A percentile compares a stretch with the other conserved stretches of the same genome.
Conservation (phyloP, 2,329 filamentous ascomycete genomes). For the Endothia cerciana region DNA sequence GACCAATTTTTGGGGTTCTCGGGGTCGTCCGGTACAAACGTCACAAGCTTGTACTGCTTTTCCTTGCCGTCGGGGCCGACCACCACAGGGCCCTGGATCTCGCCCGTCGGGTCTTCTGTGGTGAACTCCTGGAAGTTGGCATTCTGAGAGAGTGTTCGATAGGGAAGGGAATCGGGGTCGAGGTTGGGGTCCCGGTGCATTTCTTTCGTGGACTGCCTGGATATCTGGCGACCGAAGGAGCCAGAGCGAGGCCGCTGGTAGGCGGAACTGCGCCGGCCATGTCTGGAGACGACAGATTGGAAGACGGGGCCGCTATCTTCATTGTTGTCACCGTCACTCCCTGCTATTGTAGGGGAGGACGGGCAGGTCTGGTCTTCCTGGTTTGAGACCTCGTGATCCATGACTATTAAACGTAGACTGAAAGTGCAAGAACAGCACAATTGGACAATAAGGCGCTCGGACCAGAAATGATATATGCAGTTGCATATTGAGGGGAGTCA, state of each 20-base stretch:
- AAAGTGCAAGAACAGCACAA: background rate
- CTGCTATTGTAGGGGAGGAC: constrained; percentile 19
- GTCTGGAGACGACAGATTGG: constrained; percentile 16
- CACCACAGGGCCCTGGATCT: constrained; percentile 54
- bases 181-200: constrained; percentile 42
- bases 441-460: background rate
- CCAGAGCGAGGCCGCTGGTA: constrained; percentile 14
- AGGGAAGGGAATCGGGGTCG: constrained; percentile 62
- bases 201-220: constrained; percentile 40
- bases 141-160: constrained; percentile 62
- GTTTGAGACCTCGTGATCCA: constrained; percentile 16
- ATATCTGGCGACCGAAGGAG: constrained; percentile 26
- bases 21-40: constrained; percentile 70
- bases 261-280: constrained; percentile 15
- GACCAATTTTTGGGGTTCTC: constrained; percentile 88
- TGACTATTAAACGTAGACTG: constrained; percentile 3
- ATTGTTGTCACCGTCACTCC: constrained; percentile 15
- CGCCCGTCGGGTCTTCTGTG: constrained; percentile 62
- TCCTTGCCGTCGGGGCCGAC: constrained; percentile 33
- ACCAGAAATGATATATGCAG: background rate
- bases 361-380: constrained; percentile 1
- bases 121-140: constrained; percentile 71
- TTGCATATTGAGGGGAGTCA: constrained; percentile 3
- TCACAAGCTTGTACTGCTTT: constrained; percentile 57
- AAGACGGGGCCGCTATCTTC: constrained; percentile 13